These are phyloP conservation scores for Epichloe hybrida DNA, from an alignment of 2,329 filamentous ascomycete species.

Conservation along the genomic window DNA sequence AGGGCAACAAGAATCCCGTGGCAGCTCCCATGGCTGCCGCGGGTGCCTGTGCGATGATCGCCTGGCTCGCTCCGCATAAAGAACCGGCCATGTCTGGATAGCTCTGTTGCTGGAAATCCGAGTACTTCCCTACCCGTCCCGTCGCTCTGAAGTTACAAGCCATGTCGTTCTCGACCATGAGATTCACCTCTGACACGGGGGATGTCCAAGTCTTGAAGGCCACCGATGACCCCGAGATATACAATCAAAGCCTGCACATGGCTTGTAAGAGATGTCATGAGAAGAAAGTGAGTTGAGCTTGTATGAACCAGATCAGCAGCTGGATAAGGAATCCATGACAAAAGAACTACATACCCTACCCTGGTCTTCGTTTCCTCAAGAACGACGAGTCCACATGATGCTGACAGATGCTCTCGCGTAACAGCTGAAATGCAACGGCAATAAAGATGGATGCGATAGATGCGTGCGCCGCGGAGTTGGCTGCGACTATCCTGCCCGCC, in stretches of 20 bases:
- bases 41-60: background rate
- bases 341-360: too few species aligned
- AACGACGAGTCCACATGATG: background rate
- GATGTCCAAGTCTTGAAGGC: conserved; percentile 23
- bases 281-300: conserved; percentile 22
- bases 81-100: background rate
- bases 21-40: background rate
- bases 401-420: background rate
- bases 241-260: conserved; percentile 25
- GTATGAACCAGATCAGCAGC: too few species aligned
- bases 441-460: conserved; percentile 24
- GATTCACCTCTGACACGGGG: conserved; percentile 8
- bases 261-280: conserved; percentile 26
- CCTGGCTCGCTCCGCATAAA: background rate
- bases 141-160: background rate
- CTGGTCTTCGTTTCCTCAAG: background rate
- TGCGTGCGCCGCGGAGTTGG: conserved; percentile 17
- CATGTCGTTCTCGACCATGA: background rate
- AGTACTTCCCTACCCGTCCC: background rate
- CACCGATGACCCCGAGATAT: conserved; percentile 21
- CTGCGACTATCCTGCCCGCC: conserved; percentile 23
- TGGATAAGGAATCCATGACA: too few species aligned
- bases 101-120: too few species aligned
- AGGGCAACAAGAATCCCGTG: background rate
- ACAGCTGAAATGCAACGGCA: conserved; percentile 25